Evolutionary conservation across 495 filamentous ascomycete species (phyloP).

Genomic region (Aspergillus heteromorphus): DNA sequence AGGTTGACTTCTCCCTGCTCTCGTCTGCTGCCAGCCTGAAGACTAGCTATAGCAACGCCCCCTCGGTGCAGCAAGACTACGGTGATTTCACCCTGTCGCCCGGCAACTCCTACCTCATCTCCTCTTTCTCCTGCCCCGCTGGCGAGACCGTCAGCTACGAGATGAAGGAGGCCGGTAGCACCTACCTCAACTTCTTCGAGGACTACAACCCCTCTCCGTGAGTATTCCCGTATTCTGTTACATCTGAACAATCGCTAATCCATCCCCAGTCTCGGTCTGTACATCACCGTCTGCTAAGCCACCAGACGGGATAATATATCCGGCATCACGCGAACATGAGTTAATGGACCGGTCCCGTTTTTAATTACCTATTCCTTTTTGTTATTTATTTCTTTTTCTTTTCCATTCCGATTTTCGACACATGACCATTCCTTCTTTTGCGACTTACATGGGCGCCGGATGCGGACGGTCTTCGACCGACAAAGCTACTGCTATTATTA

Average conservation of each 20-base stretch:
- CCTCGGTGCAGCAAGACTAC: slow-evolving; percentile 40
- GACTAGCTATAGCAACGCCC: slow-evolving; percentile 49
- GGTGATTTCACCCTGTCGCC: slow-evolving; percentile 45
- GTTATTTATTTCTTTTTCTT: neutral
- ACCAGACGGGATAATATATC: neutral
- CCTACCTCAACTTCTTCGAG: slow-evolving; percentile 59
- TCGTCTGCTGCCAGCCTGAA: slow-evolving; percentile 25
- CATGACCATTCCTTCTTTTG: neutral
- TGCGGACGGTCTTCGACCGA: neutral
- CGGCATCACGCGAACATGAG: slow-evolving; percentile 11
- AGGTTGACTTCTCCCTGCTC: slow-evolving; percentile 48
- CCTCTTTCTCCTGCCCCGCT: slow-evolving; percentile 51
- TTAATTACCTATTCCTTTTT: neutral
- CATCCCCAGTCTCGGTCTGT: slow-evolving; percentile 50
- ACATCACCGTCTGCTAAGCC: slow-evolving; percentile 52
- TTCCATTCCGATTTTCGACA: neutral
- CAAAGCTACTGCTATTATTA: neutral
- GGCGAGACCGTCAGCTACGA: slow-evolving; percentile 46
- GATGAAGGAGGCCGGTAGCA: slow-evolving; percentile 47
- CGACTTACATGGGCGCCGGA: neutral
- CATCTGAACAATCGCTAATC: slow-evolving; percentile 17
- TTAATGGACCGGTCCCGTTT: slow-evolving; percentile 10
- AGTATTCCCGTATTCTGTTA: slow-evolving; percentile 9
- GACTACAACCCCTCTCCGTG: slow-evolving; percentile 55
- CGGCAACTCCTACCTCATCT: slow-evolving; percentile 52